Percentiles rank a stretch among this genome's conserved stretches.
Evolutionary conservation across 2,329 filamentous ascomycete species (phyloP).

Genomic region (Epichloe scottii): DNA sequence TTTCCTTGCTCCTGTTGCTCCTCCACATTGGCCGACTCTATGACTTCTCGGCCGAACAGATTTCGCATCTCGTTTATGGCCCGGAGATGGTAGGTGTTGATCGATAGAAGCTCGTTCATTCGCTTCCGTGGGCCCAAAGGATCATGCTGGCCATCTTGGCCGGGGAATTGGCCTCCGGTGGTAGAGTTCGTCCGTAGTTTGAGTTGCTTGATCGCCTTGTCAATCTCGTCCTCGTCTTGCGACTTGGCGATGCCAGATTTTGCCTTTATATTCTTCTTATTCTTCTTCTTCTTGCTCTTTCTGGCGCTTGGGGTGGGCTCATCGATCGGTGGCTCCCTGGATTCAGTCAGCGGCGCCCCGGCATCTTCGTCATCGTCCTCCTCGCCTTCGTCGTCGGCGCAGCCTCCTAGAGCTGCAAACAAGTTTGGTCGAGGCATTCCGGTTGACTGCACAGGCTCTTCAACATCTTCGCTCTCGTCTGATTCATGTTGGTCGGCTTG

Average conservation of each 20-base stretch:
- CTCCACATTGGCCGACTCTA: conserved; percentile 38
- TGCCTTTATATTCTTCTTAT: conserved; percentile 25
- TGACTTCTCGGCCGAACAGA: conserved; percentile 44
- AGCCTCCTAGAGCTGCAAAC: conserved; percentile 40
- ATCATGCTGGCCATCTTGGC: conserved; percentile 9
- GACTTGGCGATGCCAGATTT: conserved; percentile 15
- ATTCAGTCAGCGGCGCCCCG: conserved; percentile 14
- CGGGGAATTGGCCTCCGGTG: neutral
- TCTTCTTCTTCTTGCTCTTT: conserved; percentile 25
- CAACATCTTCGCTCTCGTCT: conserved; percentile 20
- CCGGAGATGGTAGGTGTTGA: conserved; percentile 61
- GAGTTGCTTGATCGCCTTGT: conserved; percentile 38
- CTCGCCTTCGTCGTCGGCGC: conserved; percentile 27
- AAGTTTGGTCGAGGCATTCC: conserved; percentile 30
- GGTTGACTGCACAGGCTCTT: conserved; percentile 16
- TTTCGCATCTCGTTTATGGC: conserved; percentile 80
- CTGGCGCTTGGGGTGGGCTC: conserved; percentile 10
- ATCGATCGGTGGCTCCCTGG: conserved; percentile 15
- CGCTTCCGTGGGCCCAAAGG: conserved; percentile 4
- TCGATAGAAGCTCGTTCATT: conserved; percentile 31
- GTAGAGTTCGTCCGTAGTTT: neutral
- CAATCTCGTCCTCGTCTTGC: conserved; percentile 39
- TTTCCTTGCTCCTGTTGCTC: conserved; percentile 31
- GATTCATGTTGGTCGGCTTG: conserved; percentile 8
- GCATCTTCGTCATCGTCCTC: conserved; percentile 19